Evolutionary conservation across 2,329 filamentous ascomycete species (phyloP), one percentile per base, ranked within the genome.

Genomic region (Graphiopsis chlorocephala): DNA sequence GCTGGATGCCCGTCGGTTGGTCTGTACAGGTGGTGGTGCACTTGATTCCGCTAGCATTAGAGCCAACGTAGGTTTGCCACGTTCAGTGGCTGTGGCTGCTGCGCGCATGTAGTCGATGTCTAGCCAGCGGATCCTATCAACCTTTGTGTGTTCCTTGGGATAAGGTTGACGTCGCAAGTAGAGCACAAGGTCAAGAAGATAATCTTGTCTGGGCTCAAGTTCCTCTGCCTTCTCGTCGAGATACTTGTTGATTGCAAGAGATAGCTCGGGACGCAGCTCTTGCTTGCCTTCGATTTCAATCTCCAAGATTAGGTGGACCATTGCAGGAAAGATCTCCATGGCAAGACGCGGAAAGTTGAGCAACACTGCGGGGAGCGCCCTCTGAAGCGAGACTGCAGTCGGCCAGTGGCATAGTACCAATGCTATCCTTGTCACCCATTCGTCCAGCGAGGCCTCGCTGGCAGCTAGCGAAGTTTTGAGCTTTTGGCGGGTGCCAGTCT

Each of bases 11-110:
- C 72, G 63, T 35, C 71, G 68, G 52, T 50, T 68, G 10, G 33
- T n/a, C 28, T 65, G 68, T 5, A 68, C 64, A 26, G 92, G 84
- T 15, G 63, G 29, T 15, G 63, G 29, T 10, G 35, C 25, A 15
- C 53, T 56, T 14, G 56, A 52, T 76, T 99, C 95, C 4, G 90
- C 85, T 70, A 98, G 90, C 8, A 97, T 78, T 1, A 99, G 81
- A 3, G 94, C 92, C 5, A 90, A 91, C 74, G 95, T 95, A 74
- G 90, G 90, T 89, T 98, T 92, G 17, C 89, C 88, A 73, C 94
- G 97, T 64, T 81, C 81, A 12, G 87, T 85, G 6, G 93, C 93
- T 42, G 92, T 90, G 28, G 83, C 79, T 1, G 93, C 88, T 26
- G 90, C 89, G 66, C 85, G 79, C 2, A 87, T 76, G 68, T 90